Evolutionary conservation across 495 filamentous ascomycete species (phyloP), one percentile per base, ranked within the genome.

Genomic region (Tuber microsphaerosporum): DNA sequence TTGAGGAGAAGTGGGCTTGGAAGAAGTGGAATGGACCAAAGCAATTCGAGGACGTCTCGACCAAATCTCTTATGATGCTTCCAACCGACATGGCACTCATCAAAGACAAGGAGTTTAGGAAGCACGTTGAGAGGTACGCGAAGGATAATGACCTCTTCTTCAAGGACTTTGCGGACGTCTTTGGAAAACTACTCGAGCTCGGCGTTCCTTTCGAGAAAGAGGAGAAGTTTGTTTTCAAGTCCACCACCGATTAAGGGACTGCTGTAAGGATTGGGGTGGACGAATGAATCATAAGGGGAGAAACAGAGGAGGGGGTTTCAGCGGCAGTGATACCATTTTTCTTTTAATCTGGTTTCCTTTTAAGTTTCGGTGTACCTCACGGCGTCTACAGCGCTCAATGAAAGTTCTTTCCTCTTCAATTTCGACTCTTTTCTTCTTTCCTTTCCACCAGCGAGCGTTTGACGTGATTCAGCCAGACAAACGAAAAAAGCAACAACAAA

Each of bases 21-120:
- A 90, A 89, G 86, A 97, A 97, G 90, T 98, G 95, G 95, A 89
- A 94, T 83, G 95, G 95, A 31, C 93, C 94, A 48, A 87, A 87
- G 82, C 86, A 88, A 82, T 81, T 77, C 12, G 81, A 83, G 70
- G 95, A 99, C 86, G 90, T 91, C 85, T 87, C 85, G 82, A 93
- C 90, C 80, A 92, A 93, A 88, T 88, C 88, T 70, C 86, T 99
- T 80, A 99, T 99, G 95, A 99, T 99, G 95, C 86, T 99, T 81
- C 95, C 95, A 75, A 90, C 93, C 74, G 95, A 99, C 83, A 90
- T 96, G 85, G 93, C 90, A 46, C 85, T 99, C 71, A 84, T 95
- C 84, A 90, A 94, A 86, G 95, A 99, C 86, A 93, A 94, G 88
- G 86, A 85, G 71, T 97, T 98, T 89, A 90, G 88, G 86, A 85